These are phyloP conservation scores for Rubroshorea leprosula DNA, from an alignment of 345 rosid species.

Conservation along the genomic window DNA sequence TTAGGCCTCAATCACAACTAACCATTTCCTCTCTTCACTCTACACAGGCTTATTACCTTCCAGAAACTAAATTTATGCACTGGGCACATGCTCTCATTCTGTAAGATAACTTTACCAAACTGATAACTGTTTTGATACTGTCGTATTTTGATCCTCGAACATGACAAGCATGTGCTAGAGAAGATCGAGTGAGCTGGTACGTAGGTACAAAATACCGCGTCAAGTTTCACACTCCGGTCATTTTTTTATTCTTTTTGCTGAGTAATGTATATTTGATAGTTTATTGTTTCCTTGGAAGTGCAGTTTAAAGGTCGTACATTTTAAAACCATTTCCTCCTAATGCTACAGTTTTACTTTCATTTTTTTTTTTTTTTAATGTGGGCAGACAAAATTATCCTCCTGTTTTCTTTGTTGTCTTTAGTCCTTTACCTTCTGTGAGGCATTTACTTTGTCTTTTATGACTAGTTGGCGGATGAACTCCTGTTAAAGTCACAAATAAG, in stretches of 20 bases:
- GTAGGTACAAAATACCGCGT: constrained; percentile 10
- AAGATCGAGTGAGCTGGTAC: constrained; percentile 60
- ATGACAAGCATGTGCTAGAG: constrained; percentile 42
- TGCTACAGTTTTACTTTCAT: too few relatives aligned
- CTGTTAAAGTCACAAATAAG: too few relatives aligned
- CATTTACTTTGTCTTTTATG: too few relatives aligned
- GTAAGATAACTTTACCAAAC: constrained; percentile 35
- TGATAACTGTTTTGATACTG: not conserved
- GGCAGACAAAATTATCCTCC: too few relatives aligned
- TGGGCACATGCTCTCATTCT: constrained; percentile 93
- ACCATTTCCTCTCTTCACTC: not conserved
- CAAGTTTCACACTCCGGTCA: constrained; percentile 14
- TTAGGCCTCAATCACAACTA: not conserved
- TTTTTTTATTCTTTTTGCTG: constrained; percentile 1
- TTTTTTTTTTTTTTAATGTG: too few relatives aligned
- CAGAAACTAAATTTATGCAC: constrained; percentile 91
- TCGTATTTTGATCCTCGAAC: not conserved
- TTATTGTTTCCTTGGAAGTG: constrained; percentile 4
- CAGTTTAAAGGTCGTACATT: constrained; percentile 9
- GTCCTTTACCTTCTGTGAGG: too few relatives aligned
- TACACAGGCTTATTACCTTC: constrained; percentile 87
- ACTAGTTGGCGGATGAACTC: too few relatives aligned
- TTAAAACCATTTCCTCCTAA: not conserved
- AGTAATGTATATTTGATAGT: constrained; percentile 11
- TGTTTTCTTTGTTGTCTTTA: too few relatives aligned